Base-by-base conservation (phyloP, 331 rosid genomes). In the Phaseolus coccineus region DNA sequence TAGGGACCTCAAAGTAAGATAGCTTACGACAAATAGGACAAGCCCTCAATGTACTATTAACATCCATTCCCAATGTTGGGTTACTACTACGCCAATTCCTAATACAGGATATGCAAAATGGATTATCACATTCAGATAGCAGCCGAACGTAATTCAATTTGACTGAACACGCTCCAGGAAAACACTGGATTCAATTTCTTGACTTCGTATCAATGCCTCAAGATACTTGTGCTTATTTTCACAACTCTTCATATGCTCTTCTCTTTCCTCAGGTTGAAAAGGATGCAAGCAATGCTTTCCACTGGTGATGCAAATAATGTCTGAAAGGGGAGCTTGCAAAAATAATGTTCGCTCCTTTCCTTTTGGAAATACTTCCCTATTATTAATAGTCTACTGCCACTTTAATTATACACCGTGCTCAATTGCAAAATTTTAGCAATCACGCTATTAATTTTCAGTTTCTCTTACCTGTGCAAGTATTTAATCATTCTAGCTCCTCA, bases 1-100 rank as follows among this genome's bases (percentile, higher is more conserved):
- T 96, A 52, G 99, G 99, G 84, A 96, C 85, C 33, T 93, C 98
- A 81, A 91, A 96, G 85, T 96, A 93, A 0, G 99, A 96, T 71
- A 93, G 82, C 87, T 91, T 93, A 73, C 99, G 92, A 74, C 99
- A 96, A 52, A 96, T 93, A 71, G 99, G 99, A 82, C 99, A 96
- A 31, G 99, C 87, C 81, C 99, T 87, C 90, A 93, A 75, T 25
- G 99, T 93, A 87, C 84, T 90, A 69, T 91, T 95, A 67, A 95
- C 88, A 74, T 96, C 98, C 93, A 96, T 87, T 69, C 98, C 98
- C 67, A 90, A 80, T 69, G 98, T 84, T 33, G 97, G 93, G 78
- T 97, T 91, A 81, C 93, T 96, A 83, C 90, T 88, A 16, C 99
- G 98, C 99, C 99, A 96, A 88, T 96, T 96, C 80, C 99, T 86